A percentile compares a stretch with the other conserved stretches of the same genome.
phyloP scores from a whole-genome alignment of 306 rosid genomes.

The Biancaea sappan region DNA sequence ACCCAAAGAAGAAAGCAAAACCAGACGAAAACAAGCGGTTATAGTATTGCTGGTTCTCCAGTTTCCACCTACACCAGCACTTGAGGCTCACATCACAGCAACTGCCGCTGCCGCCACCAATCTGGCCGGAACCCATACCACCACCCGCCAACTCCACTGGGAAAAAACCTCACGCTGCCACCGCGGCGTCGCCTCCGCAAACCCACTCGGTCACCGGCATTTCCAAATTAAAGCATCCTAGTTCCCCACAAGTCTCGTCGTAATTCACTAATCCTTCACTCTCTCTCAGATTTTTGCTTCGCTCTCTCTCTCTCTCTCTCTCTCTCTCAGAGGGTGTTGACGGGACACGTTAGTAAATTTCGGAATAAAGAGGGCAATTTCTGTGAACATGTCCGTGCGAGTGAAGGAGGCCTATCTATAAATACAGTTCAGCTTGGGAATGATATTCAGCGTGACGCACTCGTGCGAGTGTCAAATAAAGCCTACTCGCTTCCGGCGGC shows the following conservation, averaged over 20 bases:
- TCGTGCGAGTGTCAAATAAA: conserved; percentile 7
- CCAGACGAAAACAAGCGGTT: conserved; percentile 70
- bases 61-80: conserved; percentile 67
- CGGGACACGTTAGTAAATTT: conserved; percentile 36
- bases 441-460: neutral
- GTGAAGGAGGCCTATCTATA: conserved; percentile 11
- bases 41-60: conserved; percentile 48
- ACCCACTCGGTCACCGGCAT: conserved; percentile 35
- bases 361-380: neutral
- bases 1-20: conserved; percentile 71
- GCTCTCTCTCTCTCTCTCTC: neutral
- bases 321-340: neutral
- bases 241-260: neutral
- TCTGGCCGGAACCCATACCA: conserved; percentile 69
- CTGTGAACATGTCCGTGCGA: neutral
- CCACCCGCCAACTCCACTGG: neutral
- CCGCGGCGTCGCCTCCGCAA: conserved; percentile 39
- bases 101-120: conserved; percentile 35
- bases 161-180: conserved; percentile 35
- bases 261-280: neutral
- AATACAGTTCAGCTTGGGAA: conserved; percentile 16
- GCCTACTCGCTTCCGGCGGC: neutral
- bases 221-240: neutral
- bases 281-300: neutral
- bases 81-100: conserved; percentile 61